Evolutionary conservation across 1,139 yeast species (phyloP).

Genomic region (Candida neerlandica): DNA sequence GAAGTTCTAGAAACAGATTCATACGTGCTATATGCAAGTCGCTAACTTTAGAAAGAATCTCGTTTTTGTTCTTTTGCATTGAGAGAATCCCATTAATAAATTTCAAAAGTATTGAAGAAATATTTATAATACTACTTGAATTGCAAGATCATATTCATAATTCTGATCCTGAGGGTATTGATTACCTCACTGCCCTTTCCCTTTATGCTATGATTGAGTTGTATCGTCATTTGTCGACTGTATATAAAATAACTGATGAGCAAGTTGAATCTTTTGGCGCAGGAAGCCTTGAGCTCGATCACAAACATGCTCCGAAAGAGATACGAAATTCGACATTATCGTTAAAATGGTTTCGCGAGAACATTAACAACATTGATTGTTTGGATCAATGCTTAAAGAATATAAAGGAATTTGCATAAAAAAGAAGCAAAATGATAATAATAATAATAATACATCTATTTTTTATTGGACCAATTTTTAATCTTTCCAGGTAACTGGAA

Average conservation of each 20-base stretch:
- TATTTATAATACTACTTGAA: slow-evolving; percentile 19
- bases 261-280: slow-evolving; percentile 16
- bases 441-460: background rate
- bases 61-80: slow-evolving; percentile 9
- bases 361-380: slow-evolving; percentile 4
- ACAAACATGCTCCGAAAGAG: slow-evolving; percentile 11
- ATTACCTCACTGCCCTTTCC: slow-evolving; percentile 9
- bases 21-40: slow-evolving; percentile 29
- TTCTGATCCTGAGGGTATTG: slow-evolving; percentile 41
- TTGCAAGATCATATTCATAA: slow-evolving; percentile 23
- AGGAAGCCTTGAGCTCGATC: slow-evolving; percentile 12
- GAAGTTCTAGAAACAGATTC: slow-evolving; percentile 51
- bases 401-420: slow-evolving; percentile 6
- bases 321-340: slow-evolving; percentile 3
- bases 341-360: slow-evolving; percentile 10
- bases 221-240: slow-evolving; percentile 22
- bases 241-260: slow-evolving; percentile 24
- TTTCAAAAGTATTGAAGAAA: slow-evolving; percentile 46
- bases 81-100: slow-evolving; percentile 33
- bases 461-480: slow-evolving; percentile 5
- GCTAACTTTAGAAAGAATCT: slow-evolving; percentile 21
- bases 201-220: slow-evolving; percentile 22
- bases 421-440: background rate
- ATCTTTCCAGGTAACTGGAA: slow-evolving; percentile 15
- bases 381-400: background rate